Percentiles rank a stretch among this genome's conserved stretches.
Evolutionary conservation across 352 stramenopile genomes (phyloP).

Genomic region (Phytophthora sp.): DNA sequence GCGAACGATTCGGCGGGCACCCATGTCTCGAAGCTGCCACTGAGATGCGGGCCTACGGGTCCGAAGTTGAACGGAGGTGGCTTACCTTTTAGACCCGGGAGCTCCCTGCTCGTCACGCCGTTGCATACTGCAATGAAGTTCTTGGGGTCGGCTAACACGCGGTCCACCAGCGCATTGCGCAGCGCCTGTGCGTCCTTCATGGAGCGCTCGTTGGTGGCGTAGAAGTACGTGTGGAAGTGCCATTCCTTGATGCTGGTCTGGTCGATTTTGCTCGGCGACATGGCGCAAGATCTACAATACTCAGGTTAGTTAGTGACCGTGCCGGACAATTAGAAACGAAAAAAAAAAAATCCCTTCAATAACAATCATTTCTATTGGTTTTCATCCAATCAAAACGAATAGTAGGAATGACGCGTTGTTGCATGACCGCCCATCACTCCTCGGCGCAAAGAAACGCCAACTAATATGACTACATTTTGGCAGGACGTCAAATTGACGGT

Average conservation of each 20-base stretch:
- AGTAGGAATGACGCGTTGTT: constrained; percentile 24
- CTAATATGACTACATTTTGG: constrained; percentile 17
- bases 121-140: constrained; percentile 70
- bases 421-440: constrained; percentile 18
- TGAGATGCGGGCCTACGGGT: constrained; percentile 65
- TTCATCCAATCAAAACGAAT: constrained; percentile 23
- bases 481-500: too few species aligned
- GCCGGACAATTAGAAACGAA: too few species aligned
- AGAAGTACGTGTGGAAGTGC: constrained; percentile 82
- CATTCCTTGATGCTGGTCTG: constrained; percentile 60
- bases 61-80: constrained; percentile 60
- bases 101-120: constrained; percentile 43
- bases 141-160: constrained; percentile 43
- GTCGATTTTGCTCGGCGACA: constrained; percentile 21
- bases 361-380: too few species aligned
- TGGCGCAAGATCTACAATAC: neutral
- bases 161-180: constrained; percentile 51
- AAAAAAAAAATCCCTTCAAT: too few species aligned
- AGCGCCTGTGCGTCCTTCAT: constrained; percentile 51
- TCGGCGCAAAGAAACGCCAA: constrained; percentile 20
- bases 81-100: constrained; percentile 36
- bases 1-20: constrained; percentile 66
- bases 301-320: constrained; percentile 14
- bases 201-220: constrained; percentile 48
- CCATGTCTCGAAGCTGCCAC: constrained; percentile 77